phyloP scores from a whole-genome alignment of 1,139 yeast genomes.

The Pichia sp. region DNA sequence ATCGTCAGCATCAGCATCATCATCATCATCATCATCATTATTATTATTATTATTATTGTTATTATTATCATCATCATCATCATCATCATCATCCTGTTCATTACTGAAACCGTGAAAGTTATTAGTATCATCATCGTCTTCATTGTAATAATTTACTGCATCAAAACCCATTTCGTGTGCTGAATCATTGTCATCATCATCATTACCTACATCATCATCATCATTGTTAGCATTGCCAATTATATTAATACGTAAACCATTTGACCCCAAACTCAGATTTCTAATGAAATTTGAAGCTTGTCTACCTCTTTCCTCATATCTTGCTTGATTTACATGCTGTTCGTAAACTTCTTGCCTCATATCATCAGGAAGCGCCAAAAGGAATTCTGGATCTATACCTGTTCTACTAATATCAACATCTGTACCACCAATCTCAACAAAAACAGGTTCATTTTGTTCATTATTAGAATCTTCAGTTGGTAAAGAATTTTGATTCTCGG shows the following conservation, averaged over 20 bases:
- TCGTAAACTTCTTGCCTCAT: constrained; percentile 90
- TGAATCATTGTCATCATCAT: constrained; percentile 26
- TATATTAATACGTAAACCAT: neutral
- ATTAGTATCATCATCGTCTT: constrained; percentile 18
- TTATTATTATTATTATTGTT: too few relatives aligned
- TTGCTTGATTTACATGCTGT: constrained; percentile 67
- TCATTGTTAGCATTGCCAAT: constrained; percentile 11
- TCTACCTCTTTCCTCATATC: constrained; percentile 36
- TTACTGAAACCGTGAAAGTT: neutral
- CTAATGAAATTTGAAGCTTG: constrained; percentile 35
- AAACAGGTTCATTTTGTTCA: constrained; percentile 45
- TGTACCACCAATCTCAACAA: constrained; percentile 70
- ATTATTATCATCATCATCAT: too few relatives aligned
- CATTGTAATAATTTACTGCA: constrained; percentile 24
- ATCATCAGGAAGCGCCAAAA: constrained; percentile 86
- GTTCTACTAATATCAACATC: constrained; percentile 76
- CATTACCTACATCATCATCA: constrained; percentile 25
- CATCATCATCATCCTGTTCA: constrained; percentile 1
- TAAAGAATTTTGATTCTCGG: constrained; percentile 18
- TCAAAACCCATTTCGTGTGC: constrained; percentile 24
- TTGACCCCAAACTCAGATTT: constrained; percentile 4
- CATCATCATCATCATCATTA: constrained; percentile 28
- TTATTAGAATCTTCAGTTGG: constrained; percentile 19
- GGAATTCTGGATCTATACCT: constrained; percentile 86
- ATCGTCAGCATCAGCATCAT: constrained; percentile 22